These are phyloP conservation scores for Albifimbria verrucaria DNA, from an alignment of 2,329 filamentous ascomycete species.

Conservation along the genomic window DNA sequence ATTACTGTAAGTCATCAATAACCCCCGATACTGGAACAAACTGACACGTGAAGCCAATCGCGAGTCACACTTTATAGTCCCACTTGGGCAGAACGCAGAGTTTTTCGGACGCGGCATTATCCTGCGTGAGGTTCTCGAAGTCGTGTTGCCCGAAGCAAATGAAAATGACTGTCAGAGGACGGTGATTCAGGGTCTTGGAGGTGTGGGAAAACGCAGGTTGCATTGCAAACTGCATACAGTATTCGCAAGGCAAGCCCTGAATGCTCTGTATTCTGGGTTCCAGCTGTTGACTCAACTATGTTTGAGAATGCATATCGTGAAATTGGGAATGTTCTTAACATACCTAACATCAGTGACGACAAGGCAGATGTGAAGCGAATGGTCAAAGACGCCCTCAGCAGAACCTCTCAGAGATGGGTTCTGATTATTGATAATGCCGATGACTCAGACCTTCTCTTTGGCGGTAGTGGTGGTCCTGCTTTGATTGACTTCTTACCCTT, in stretches of 20 bases:
- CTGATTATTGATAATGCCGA: conserved; percentile 43
- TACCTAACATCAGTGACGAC: conserved; percentile 25
- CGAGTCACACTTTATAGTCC: conserved; percentile 7
- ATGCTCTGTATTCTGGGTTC: conserved; percentile 41
- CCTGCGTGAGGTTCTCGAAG: conserved; percentile 11
- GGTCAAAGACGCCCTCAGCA: conserved; percentile 27
- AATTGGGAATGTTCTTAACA: conserved; percentile 24
- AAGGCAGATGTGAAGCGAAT: conserved; percentile 31
- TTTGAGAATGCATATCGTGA: conserved; percentile 32
- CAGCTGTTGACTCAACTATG: conserved; percentile 18
- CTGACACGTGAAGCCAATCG: not conserved
- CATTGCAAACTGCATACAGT: conserved; percentile 29
- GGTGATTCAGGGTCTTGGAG: conserved; percentile 23
- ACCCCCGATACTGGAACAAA: not conserved
- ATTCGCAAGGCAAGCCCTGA: conserved; percentile 18
- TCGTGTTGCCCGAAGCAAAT: not conserved
- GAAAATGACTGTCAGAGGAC: not conserved
- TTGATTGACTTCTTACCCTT: not conserved
- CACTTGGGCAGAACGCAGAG: conserved; percentile 19
- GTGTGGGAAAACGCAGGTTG: conserved; percentile 38
- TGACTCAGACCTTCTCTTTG: conserved; percentile 27
- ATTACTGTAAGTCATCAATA: not conserved
- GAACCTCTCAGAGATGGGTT: conserved; percentile 30
- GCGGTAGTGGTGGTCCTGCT: not conserved
- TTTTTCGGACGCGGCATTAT: conserved; percentile 21